Base-by-base conservation (phyloP, 805 yeast genomes). In the Kodamaea kaohsiungensis region DNA sequence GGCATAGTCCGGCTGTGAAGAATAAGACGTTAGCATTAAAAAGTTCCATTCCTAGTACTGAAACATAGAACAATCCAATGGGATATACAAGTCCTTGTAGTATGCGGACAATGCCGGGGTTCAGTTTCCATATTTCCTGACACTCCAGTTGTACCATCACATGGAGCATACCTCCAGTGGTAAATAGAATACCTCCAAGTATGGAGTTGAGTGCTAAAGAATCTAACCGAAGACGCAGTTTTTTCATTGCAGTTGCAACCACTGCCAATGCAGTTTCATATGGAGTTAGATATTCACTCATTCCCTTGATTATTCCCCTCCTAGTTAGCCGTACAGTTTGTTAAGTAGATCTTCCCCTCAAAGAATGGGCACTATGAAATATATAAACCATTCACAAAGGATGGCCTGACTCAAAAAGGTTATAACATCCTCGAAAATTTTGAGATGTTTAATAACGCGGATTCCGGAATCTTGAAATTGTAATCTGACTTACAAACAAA, bases 241-340 rank as follows among this genome's bases (percentile, higher is more conserved):
- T 89, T 68, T 89, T 89, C 95, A 88, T 88, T 2, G 91, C 78
- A 0, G 95, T 89, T 7, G 96, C 96, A 16, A 88, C 93, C 42
- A 88, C 87, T 0, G 96, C 95, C 49, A 89, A 68, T 0, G 95
- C 95, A 2, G 93, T 85, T 62, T 89, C 96, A 69, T 88, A 85
- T 6, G 93, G 89, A 3, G 91, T 83, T 49, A 87, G 77, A 62
- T 87, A 89, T 45, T 63, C 68, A 10, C 52, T 61, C 70, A 63
- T 64, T 18, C 22, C 6, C 35, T 22, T 19, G 17, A 13, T 6
- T 22, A 22, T 38, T 38, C 42, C 42, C 42, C 42, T 38, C 42
- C 17, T 39, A 17, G 9, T 39, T 13, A 3, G 43, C 19, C 9
- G 43, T 15, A 17, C 13, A 17, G 43, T 15, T 22, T 22, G 6